Conservation (phyloP, 1,284 basidiomycete genomes). For the Mycosarcoma maydis region DNA sequence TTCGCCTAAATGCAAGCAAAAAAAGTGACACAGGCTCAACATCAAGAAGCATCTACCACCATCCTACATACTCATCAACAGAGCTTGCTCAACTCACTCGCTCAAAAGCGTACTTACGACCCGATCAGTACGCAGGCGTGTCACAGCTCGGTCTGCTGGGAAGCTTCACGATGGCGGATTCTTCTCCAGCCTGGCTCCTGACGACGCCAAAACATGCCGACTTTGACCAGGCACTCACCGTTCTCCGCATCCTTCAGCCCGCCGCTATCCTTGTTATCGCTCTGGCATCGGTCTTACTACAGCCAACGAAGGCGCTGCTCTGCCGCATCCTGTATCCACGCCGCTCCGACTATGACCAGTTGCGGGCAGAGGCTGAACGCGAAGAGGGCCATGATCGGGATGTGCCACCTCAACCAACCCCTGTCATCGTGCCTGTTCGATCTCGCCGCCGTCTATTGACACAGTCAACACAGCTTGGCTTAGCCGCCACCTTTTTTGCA, state of each 20-base stretch:
- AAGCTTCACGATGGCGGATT: background rate
- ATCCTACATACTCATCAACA: background rate
- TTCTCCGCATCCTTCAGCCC: conserved; percentile 47
- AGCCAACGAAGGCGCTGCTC: conserved; percentile 25
- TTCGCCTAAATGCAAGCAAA: background rate
- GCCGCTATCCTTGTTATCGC: conserved; percentile 40
- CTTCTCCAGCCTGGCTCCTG: conserved; percentile 9
- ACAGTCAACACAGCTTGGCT: conserved; percentile 33
- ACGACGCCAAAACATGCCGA: conserved; percentile 19
- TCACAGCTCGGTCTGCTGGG: background rate
- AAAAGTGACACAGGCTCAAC: background rate
- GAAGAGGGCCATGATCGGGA: conserved; percentile 11
- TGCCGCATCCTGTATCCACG: conserved; percentile 16
- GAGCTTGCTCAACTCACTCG: background rate
- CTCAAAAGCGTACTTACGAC: background rate
- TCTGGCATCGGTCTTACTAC: conserved; percentile 31
- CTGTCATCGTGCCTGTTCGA: conserved; percentile 57
- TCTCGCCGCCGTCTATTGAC: conserved; percentile 51
- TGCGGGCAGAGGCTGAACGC: conserved; percentile 22
- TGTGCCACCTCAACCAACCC: conserved; percentile 49
- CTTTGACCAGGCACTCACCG: conserved; percentile 26
- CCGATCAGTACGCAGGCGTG: background rate
- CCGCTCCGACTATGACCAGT: conserved; percentile 34
- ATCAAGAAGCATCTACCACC: too few relatives aligned
- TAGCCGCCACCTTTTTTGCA: conserved; percentile 53